A percentile compares a stretch with the other conserved stretches of the same genome.
phyloP scores from a whole-genome alignment of 192 early-diverging fungal species.

The Coemansia sp. region DNA sequence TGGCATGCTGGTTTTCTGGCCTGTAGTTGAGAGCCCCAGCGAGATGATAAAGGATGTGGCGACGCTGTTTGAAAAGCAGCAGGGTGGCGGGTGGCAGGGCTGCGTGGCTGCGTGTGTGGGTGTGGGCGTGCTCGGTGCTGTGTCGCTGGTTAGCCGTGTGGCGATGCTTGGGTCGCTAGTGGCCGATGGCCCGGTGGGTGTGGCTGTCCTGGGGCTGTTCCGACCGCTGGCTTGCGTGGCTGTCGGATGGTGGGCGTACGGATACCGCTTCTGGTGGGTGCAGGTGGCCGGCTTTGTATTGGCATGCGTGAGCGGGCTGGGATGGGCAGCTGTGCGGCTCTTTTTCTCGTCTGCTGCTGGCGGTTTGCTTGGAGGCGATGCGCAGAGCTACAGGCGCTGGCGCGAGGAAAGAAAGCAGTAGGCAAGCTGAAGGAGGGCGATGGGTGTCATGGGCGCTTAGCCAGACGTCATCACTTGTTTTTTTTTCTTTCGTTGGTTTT shows the following conservation, averaged over 20 bases:
- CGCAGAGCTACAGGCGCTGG: no score
- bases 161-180: constrained; percentile 16
- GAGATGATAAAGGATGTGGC: constrained; percentile 17
- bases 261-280: constrained; percentile 9
- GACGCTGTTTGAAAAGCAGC: background rate
- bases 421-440: no score
- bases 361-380: no score
- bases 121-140: constrained; percentile 19
- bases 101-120: constrained; percentile 10
- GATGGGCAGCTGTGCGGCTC: no score
- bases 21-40: constrained; percentile 19
- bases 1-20: constrained; percentile 30
- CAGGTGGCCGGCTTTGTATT: constrained; percentile 20
- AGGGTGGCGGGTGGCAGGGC: background rate
- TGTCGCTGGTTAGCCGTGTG: constrained; percentile 9
- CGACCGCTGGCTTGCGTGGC: constrained; percentile 19
- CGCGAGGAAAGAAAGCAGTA: no score
- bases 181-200: constrained; percentile 23
- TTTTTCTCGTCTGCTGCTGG: no score
- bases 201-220: constrained; percentile 15
- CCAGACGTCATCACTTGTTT: background rate
- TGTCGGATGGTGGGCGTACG: constrained; percentile 44
- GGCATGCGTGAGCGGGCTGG: no score
- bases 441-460: no score
- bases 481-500: background rate